Evolutionary conservation across 768 basidiomycete species (phyloP), one percentile per base, ranked within the genome.

Genomic region (Tephrocybe sp.): DNA sequence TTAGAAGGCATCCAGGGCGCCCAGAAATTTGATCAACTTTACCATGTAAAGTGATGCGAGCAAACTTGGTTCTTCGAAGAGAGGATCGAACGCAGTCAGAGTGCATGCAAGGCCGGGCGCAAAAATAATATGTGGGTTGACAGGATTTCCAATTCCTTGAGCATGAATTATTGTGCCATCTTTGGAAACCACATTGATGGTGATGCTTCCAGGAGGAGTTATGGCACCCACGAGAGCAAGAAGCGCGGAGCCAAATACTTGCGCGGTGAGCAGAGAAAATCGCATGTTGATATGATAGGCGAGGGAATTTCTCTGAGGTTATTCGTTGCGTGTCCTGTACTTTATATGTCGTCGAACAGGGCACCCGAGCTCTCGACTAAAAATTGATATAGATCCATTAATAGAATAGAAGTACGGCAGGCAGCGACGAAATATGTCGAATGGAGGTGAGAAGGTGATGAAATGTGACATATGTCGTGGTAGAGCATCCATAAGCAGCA

Each of bases 91-190:
- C 12, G 44, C 39, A 6, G 49, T 40, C 24, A 55, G 13, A 18
- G 49, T 51, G 24, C 47, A 47, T 15, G 40, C 49, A 40, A 55
- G 41, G 22, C 49, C 54, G 11, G 31, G 54, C 9, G 49, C 54
- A 15, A 55, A 51, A 32, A 55, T 55, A 13, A 55, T 16, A 28
- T 51, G 54, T 16, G 49, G 40, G 3, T 32, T 39, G 2, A 13
- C n/a, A 1, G 34, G 41, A 38, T 55, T 55, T 28, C 54, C 54
- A 36, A 28, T 32, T 4, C 44, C 49, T 15, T 55, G 38, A 5
- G 39, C 54, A 31, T 43, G 31, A 16, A 53, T 37, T 15, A 22
- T 43, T n/a, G 51, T 53, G 21, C 51, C 51, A 31, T 53, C 51
- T 15, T 28, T 41, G 7, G 51, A 53, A n/a, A 32, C 27, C 4